A percentile compares a stretch with the other conserved stretches of the same genome.
Evolutionary conservation across 768 basidiomycete species (phyloP).

Genomic region (Boletus speciosus): DNA sequence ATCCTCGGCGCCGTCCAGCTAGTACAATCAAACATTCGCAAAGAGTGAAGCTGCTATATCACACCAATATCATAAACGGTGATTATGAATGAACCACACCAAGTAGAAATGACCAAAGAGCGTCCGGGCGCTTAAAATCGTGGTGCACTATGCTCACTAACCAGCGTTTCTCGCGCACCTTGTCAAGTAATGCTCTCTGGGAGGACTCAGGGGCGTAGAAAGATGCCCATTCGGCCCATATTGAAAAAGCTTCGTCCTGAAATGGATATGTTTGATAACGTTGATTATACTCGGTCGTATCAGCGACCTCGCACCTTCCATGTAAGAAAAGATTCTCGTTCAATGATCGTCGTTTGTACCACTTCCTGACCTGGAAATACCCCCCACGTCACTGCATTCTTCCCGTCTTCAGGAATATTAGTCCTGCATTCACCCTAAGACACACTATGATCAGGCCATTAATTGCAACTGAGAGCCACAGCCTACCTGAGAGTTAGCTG

Average conservation of each 20-base stretch:
- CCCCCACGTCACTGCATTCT: slow-evolving; percentile 98
- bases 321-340: slow-evolving; percentile 87
- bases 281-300: not conserved
- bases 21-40: not conserved
- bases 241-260: slow-evolving; percentile 94
- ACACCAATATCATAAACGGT: slow-evolving; percentile 20
- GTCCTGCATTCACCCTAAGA: slow-evolving; percentile 71
- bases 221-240: slow-evolving; percentile 93
- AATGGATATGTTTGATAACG: slow-evolving; percentile 1
- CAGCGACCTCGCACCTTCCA: slow-evolving; percentile 74
- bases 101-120: slow-evolving; percentile 83
- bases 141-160: slow-evolving; percentile 91
- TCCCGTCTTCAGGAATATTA: slow-evolving; percentile 73
- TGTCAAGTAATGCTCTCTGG: slow-evolving; percentile 70
- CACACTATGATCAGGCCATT: not conserved
- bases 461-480: not conserved
- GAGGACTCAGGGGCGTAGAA: slow-evolving; percentile 75
- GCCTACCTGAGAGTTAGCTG: slow-evolving; percentile 70
- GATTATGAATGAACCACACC: not conserved
- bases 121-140: slow-evolving; percentile 76
- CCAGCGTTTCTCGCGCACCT: slow-evolving; percentile 74
- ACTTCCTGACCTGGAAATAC: slow-evolving; percentile 97
- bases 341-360: slow-evolving; percentile 94
- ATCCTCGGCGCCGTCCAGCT: not conserved
- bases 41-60: not conserved